Evolutionary conservation across 2,329 filamentous ascomycete genomes (phyloP).

Genomic region (Alternaria sp.): DNA sequence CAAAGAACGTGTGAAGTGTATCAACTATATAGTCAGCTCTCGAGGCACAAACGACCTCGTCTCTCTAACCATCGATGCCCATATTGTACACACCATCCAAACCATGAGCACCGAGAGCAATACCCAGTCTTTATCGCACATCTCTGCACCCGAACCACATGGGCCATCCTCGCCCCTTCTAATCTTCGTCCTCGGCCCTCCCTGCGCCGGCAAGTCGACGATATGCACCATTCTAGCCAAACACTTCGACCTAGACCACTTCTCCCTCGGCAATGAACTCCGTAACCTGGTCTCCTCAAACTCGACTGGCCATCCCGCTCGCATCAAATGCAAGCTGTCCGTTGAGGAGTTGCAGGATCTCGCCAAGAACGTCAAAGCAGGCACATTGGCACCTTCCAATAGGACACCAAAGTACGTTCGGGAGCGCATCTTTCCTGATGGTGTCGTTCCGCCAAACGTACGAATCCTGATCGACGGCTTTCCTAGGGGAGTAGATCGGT

Average conservation of each 20-base stretch:
- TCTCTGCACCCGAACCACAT: neutral
- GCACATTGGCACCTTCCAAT: conserved; percentile 5
- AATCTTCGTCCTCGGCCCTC: conserved; percentile 14
- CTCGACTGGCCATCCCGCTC: neutral
- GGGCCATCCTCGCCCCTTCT: neutral
- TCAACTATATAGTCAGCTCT: neutral
- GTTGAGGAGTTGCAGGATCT: conserved; percentile 3
- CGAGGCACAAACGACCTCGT: neutral
- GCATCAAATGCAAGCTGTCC: conserved; percentile 8
- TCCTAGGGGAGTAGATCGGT: conserved; percentile 9
- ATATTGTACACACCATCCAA: neutral
- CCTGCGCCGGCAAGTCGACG: conserved; percentile 21
- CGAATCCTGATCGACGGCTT: conserved; percentile 19
- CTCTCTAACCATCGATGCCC: neutral
- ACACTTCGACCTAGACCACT: conserved; percentile 12
- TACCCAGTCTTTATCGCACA: neutral
- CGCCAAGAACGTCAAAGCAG: conserved; percentile 2
- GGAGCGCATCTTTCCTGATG: conserved; percentile 11
- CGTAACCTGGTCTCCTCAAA: conserved; percentile 8
- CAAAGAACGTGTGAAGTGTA: neutral
- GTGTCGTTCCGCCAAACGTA: neutral
- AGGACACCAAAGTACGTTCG: conserved; percentile 10
- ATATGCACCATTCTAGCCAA: conserved; percentile 8
- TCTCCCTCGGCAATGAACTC: conserved; percentile 18
- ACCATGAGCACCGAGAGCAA: neutral